phyloP scores from a whole-genome alignment of 345 rosid species.

The Moricandia arvensis region DNA sequence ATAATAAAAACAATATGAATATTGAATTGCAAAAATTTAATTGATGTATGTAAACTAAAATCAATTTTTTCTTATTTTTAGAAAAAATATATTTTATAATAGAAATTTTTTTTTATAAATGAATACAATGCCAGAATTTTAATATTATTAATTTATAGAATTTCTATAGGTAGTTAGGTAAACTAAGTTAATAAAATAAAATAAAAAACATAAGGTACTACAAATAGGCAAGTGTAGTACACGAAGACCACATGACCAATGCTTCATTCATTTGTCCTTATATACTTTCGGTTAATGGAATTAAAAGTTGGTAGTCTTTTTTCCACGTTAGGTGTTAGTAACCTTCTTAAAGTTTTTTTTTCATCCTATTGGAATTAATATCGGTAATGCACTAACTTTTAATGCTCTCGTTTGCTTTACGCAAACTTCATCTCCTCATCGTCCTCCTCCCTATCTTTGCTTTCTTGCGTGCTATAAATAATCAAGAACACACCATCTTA shows the following conservation, averaged over 20 bases:
- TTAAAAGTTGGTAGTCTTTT: constrained; percentile 18
- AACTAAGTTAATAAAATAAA: background rate
- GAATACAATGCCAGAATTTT: too few relatives aligned
- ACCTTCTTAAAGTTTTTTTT: constrained; percentile 22
- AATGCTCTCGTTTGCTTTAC: constrained; percentile 35
- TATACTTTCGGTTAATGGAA: constrained; percentile 12
- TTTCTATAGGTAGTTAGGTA: too few relatives aligned
- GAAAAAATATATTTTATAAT: too few relatives aligned
- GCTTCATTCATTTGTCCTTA: background rate
- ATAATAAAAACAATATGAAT: too few relatives aligned
- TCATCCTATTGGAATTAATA: constrained; percentile 17
- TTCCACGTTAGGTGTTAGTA: constrained; percentile 29
- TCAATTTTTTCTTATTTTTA: too few relatives aligned
- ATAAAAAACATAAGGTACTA: background rate
- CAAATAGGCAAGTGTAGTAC: constrained; percentile 4
- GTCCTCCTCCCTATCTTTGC: background rate
- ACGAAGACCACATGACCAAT: background rate
- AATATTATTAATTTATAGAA: too few relatives aligned
- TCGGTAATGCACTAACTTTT: constrained; percentile 16
- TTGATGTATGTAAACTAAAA: too few relatives aligned
- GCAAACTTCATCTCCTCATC: constrained; percentile 27
- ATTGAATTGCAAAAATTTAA: too few relatives aligned
- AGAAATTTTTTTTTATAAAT: too few relatives aligned
- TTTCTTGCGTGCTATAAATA: constrained; percentile 19
- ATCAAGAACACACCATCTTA: background rate